A percentile compares a stretch with the other conserved stretches of the same genome.
Evolutionary conservation across 148 eudicot genomes (phyloP).

Genomic region (Fagopyrum homotropicum): DNA sequence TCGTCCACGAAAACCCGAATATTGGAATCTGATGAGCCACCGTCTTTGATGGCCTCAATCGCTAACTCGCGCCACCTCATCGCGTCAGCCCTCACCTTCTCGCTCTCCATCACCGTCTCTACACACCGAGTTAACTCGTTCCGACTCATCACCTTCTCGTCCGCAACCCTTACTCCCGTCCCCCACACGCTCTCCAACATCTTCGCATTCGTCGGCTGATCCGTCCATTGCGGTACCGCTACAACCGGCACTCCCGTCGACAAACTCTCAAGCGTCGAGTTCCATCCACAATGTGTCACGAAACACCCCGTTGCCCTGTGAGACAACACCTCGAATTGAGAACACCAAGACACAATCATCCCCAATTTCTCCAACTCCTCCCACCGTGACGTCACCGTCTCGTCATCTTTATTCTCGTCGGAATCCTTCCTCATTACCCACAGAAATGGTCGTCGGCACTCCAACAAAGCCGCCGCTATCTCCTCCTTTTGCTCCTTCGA

Average conservation of each 20-base stretch:
- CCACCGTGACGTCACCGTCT: background rate
- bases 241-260: slow-evolving; percentile 51
- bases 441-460: slow-evolving; percentile 28
- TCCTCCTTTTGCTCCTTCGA: slow-evolving; percentile 42
- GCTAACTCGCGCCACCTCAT: slow-evolving; percentile 31
- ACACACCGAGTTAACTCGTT: slow-evolving; percentile 32
- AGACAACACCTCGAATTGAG: slow-evolving; percentile 46
- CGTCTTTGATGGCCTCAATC: slow-evolving; percentile 28
- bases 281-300: slow-evolving; percentile 68
- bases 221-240: slow-evolving; percentile 54
- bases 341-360: slow-evolving; percentile 55
- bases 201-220: slow-evolving; percentile 51
- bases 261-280: slow-evolving; percentile 58
- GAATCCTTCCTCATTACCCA: slow-evolving; percentile 49
- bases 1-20: slow-evolving; percentile 27
- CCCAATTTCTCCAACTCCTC: slow-evolving; percentile 21
- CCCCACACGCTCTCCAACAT: slow-evolving; percentile 52
- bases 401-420: slow-evolving; percentile 19
- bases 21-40: slow-evolving; percentile 31
- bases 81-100: slow-evolving; percentile 27
- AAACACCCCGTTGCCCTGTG: slow-evolving; percentile 49
- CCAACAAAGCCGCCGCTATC: slow-evolving; percentile 30
- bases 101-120: slow-evolving; percentile 32
- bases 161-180: slow-evolving; percentile 46
- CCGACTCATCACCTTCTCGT: slow-evolving; percentile 25